Conservation (phyloP, 2,329 filamentous ascomycete genomes). For the Trichoderma brevicompactum region DNA sequence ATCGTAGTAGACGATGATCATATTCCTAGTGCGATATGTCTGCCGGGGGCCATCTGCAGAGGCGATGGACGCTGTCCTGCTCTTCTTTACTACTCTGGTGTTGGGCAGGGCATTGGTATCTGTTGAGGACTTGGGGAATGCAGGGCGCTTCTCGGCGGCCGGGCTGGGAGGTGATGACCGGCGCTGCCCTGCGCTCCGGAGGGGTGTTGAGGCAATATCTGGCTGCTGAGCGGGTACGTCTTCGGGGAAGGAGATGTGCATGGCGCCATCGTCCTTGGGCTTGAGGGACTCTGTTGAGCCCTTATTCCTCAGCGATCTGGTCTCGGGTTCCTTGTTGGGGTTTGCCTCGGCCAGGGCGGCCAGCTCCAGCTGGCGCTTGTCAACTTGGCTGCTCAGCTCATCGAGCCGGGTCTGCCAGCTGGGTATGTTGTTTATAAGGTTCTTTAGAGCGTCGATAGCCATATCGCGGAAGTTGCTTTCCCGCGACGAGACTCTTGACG, state of each 20-base stretch:
- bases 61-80: slow-evolving; percentile 56
- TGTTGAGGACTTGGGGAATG: slow-evolving; percentile 50
- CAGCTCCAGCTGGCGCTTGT: slow-evolving; percentile 64
- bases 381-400: slow-evolving; percentile 64
- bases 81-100: slow-evolving; percentile 54
- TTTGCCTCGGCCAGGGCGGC: slow-evolving; percentile 50
- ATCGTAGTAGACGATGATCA: slow-evolving; percentile 92
- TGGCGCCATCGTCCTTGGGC: slow-evolving; percentile 50
- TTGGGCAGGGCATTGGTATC: slow-evolving; percentile 51
- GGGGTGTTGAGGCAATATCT: not conserved
- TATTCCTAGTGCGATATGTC: slow-evolving; percentile 70
- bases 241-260: slow-evolving; percentile 32
- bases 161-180: slow-evolving; percentile 27
- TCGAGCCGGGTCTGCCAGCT: slow-evolving; percentile 64
- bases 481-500: slow-evolving; percentile 38
- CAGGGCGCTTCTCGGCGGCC: slow-evolving; percentile 31
- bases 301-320: slow-evolving; percentile 53
- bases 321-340: slow-evolving; percentile 37
- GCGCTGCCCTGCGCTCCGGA: slow-evolving; percentile 17
- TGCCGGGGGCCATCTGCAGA: slow-evolving; percentile 54
- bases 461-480: slow-evolving; percentile 42
- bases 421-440: slow-evolving; percentile 60
- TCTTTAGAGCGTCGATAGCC: slow-evolving; percentile 61
- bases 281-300: slow-evolving; percentile 60
- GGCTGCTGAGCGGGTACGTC: slow-evolving; percentile 28